These are phyloP conservation scores for Trypanosoma lewisi DNA, from an alignment of 208 protist genomes.

Conservation along the genomic window DNA sequence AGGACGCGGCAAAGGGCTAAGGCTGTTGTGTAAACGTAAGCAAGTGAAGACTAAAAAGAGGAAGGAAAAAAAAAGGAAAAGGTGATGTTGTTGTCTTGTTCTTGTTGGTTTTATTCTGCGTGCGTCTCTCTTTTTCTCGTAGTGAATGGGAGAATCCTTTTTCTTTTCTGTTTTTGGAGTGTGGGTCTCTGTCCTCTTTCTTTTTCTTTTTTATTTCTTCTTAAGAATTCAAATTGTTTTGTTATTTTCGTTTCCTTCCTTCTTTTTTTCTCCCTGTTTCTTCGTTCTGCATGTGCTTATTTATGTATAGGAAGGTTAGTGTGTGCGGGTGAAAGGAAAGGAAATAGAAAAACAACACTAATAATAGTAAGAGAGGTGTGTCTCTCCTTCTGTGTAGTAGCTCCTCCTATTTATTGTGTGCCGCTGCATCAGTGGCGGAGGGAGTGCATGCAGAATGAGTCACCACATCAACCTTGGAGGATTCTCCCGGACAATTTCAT, in stretches of 20 bases:
- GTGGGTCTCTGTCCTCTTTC: slow-evolving; percentile 7
- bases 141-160: no score
- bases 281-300: slow-evolving; percentile 1
- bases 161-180: no score
- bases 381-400: neutral
- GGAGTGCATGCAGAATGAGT: neutral
- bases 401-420: neutral
- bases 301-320: slow-evolving; percentile 21
- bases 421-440: neutral
- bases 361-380: neutral
- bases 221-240: neutral
- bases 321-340: neutral
- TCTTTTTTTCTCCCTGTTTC: slow-evolving; percentile 13
- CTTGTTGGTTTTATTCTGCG: no score
- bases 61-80: neutral
- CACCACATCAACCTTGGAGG: neutral
- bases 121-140: no score
- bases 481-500: slow-evolving; percentile 4
- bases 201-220: neutral
- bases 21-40: neutral
- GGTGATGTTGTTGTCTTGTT: no score
- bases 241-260: slow-evolving; percentile 14
- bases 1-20: neutral
- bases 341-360: neutral
- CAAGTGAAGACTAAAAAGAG: neutral